A percentile compares a stretch with the other conserved stretches of the same genome.
Conservation (phyloP, 2,329 filamentous ascomycete species). For the Neocucurbitaria cava region DNA sequence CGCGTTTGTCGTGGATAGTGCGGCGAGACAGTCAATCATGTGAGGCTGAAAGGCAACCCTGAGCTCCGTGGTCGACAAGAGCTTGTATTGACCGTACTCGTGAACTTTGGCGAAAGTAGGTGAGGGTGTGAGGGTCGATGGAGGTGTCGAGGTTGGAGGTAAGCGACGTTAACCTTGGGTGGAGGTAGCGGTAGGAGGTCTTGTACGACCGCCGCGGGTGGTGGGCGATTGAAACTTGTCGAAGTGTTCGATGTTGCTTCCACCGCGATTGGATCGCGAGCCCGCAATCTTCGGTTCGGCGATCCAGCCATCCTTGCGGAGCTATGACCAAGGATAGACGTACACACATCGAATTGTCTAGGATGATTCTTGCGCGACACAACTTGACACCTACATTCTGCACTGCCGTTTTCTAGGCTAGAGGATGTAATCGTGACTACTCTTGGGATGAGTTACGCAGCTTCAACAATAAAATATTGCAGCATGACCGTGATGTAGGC, state of each 20-base stretch:
- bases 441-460: too few species aligned
- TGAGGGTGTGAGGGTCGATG: neutral
- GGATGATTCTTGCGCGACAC: too few species aligned
- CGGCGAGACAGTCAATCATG: neutral
- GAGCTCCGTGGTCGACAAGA: neutral
- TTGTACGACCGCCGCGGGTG: neutral
- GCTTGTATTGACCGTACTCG: neutral
- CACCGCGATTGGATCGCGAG: slow-evolving; percentile 27
- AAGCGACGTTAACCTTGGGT: neutral
- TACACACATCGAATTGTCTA: too few species aligned
- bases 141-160: neutral
- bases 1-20: neutral
- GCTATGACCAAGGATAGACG: slow-evolving; percentile 6
- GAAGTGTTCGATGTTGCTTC: slow-evolving; percentile 16
- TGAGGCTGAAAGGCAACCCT: neutral
- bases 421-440: too few species aligned
- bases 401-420: too few species aligned
- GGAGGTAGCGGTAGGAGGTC: neutral
- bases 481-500: neutral
- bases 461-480: too few species aligned
- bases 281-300: slow-evolving; percentile 14
- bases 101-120: neutral
- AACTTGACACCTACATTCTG: too few species aligned
- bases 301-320: slow-evolving; percentile 11
- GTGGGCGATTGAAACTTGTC: slow-evolving; percentile 3